Percentiles rank a stretch among this genome's conserved stretches.
Evolutionary conservation across 192 early-diverging fungal species (phyloP).

Genomic region (Backusella circina): DNA sequence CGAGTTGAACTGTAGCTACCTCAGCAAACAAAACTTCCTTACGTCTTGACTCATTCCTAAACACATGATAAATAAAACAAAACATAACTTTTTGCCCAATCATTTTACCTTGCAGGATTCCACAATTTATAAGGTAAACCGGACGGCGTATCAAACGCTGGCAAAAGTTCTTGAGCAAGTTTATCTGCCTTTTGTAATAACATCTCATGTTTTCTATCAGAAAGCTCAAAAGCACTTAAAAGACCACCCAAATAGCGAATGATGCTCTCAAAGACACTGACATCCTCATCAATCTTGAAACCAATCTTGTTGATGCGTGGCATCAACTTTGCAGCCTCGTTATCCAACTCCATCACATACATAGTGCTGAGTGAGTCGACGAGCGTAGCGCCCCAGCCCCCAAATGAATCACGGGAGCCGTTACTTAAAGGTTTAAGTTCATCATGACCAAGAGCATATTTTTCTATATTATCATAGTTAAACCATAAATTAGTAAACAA

Average conservation of each 20-base stretch:
- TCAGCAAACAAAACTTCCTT: constrained; percentile 11
- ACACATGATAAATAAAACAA: not conserved
- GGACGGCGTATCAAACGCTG: constrained; percentile 66
- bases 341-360: constrained; percentile 74
- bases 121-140: constrained; percentile 61
- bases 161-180: constrained; percentile 61
- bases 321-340: constrained; percentile 70
- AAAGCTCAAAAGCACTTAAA: constrained; percentile 81
- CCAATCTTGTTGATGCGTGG: constrained; percentile 46
- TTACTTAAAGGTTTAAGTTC: constrained; percentile 48
- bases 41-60: not conserved
- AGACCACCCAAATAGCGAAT: constrained; percentile 80
- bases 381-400: constrained; percentile 67
- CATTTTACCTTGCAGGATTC: constrained; percentile 37
- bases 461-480: not conserved
- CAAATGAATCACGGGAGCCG: constrained; percentile 28
- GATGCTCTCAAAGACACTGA: constrained; percentile 80
- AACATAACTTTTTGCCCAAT: no score
- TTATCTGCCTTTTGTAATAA: constrained; percentile 69
- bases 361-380: constrained; percentile 87
- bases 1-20: constrained; percentile 59
- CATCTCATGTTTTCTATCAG: constrained; percentile 48
- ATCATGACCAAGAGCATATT: constrained; percentile 77
- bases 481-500: not conserved
- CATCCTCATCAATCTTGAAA: constrained; percentile 50